These are phyloP conservation scores for Serpula lacrymans DNA, from an alignment of 768 basidiomycete species.

Conservation along the genomic window DNA sequence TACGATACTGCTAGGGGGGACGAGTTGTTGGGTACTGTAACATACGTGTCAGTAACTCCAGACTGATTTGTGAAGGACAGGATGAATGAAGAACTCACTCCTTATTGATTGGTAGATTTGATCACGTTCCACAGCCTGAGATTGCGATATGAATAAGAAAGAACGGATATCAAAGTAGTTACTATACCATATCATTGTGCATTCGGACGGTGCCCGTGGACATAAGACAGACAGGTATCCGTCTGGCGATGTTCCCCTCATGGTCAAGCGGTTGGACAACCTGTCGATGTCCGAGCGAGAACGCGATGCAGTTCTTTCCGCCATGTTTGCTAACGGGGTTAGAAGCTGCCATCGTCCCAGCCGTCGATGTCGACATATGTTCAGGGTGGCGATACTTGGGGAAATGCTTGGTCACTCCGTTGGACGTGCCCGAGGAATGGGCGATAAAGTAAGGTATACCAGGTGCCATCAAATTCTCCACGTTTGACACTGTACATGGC, in stretches of 20 bases:
- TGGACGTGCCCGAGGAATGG: slow-evolving; percentile 16
- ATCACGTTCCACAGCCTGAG: slow-evolving; percentile 14
- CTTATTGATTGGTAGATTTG: slow-evolving; percentile 2
- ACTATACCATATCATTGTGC: slow-evolving; percentile 15
- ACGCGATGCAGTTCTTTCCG: slow-evolving; percentile 17
- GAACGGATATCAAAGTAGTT: neutral
- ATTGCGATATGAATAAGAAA: slow-evolving; percentile 1
- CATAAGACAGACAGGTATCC: slow-evolving; percentile 16
- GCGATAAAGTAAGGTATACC: slow-evolving; percentile 21
- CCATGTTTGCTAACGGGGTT: slow-evolving; percentile 7
- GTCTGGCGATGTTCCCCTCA: slow-evolving; percentile 9
- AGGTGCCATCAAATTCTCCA: slow-evolving; percentile 18
- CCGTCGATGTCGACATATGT: slow-evolving; percentile 14
- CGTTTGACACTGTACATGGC: slow-evolving; percentile 14
- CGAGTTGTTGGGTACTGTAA: slow-evolving; percentile 11
- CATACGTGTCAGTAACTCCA: too few species aligned
- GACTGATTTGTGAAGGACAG: too few species aligned
- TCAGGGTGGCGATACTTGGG: slow-evolving; percentile 19
- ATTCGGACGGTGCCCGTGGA: slow-evolving; percentile 20
- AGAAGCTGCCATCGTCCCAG: slow-evolving; percentile 10
- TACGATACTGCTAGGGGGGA: slow-evolving; percentile 15
- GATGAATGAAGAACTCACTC: slow-evolving; percentile 6
- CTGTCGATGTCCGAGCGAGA: slow-evolving; percentile 16
- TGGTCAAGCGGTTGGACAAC: slow-evolving; percentile 9
- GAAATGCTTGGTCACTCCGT: slow-evolving; percentile 13